phyloP scores from a whole-genome alignment of 371 early-diverging fungal genomes.

The Chytridiales sp. region DNA sequence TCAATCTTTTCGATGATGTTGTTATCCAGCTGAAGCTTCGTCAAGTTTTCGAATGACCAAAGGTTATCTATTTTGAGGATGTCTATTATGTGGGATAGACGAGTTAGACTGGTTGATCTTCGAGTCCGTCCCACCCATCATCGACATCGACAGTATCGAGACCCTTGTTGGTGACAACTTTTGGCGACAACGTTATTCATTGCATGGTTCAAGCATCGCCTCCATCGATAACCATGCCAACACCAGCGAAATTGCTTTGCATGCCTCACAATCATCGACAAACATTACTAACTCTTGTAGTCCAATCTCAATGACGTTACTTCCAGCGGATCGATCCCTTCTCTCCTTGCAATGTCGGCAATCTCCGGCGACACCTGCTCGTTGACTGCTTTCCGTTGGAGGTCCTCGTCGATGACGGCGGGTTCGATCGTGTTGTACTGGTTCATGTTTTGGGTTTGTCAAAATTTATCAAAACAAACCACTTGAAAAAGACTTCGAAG shows the following conservation, averaged over 20 bases:
- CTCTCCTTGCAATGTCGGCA: slow-evolving; percentile 49
- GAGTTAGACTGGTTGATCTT: not conserved
- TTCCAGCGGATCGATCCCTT: slow-evolving; percentile 50
- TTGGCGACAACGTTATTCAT: too few relatives aligned
- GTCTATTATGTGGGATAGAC: slow-evolving; percentile 30
- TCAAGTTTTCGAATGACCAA: slow-evolving; percentile 53
- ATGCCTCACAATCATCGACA: not conserved
- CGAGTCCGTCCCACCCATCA: too few relatives aligned
- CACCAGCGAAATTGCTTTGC: not conserved
- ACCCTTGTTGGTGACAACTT: too few relatives aligned
- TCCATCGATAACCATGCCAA: too few relatives aligned
- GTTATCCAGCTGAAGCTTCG: slow-evolving; percentile 59
- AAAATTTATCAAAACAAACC: too few relatives aligned
- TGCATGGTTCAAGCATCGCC: too few relatives aligned
- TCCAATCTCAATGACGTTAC: slow-evolving; percentile 49
- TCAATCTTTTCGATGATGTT: slow-evolving; percentile 61
- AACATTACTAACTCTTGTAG: slow-evolving; percentile 49
- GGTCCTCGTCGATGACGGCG: slow-evolving; percentile 56
- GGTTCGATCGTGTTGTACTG: slow-evolving; percentile 51
- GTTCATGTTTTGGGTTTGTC: too few relatives aligned
- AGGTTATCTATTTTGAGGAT: slow-evolving; percentile 59
- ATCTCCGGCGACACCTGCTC: slow-evolving; percentile 51
- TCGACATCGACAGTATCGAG: too few relatives aligned
- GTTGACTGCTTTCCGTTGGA: slow-evolving; percentile 46
- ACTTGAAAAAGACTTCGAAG: too few relatives aligned